Evolutionary conservation across 2,329 filamentous ascomycete species (phyloP), one percentile per base, ranked within the genome.

Genomic region (Colletotrichum sp.): DNA sequence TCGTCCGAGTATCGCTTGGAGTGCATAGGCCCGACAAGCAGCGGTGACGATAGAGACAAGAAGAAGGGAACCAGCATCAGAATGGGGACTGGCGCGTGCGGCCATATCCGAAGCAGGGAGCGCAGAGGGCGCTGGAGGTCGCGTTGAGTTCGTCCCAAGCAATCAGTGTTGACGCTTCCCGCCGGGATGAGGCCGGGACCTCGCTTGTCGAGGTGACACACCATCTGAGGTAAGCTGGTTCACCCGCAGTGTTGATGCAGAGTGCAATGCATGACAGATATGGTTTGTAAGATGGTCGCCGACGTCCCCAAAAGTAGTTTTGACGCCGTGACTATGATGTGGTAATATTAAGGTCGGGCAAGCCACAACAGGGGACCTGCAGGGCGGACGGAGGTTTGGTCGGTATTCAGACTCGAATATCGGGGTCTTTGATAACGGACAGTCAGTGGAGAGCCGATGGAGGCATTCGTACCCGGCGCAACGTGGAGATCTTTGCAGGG

Each of bases 211-310:
- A 38, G 9, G 70, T 68, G 13, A 60, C 63, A 73, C 65, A 32
- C 28, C 21, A 57, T 76, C 74, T 76, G 74, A 76, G 58, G 70
- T 74, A 76, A 76, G 70, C 74, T 32, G 64, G 58, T 58, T 55
- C 38, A 68, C 48, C 57, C 60, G 58, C 74, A 65, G 28, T 26
- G 13, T 48, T 28, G 63, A 48, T 73, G 43, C 57, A 73, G 32
- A 69, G 32, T 36, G 21, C 12, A 34, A n/a, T 67, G 73, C 57
- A 68, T 69, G 70, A 30, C 70, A 74, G 74, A 63, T 16, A 26
- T 65, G 73, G 57, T 73, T 73, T 73, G 73, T 75, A 75, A 73
- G 70, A 36, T 57, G 18, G 58, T 21, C 60, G 8, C 26, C 26
- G n/a, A 64, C 16, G 26, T 48, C 26, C 55, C 64, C 58, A 67